phyloP scores from a whole-genome alignment of 2,329 filamentous ascomycete genomes.

The Dryadomyces quercivorus region DNA sequence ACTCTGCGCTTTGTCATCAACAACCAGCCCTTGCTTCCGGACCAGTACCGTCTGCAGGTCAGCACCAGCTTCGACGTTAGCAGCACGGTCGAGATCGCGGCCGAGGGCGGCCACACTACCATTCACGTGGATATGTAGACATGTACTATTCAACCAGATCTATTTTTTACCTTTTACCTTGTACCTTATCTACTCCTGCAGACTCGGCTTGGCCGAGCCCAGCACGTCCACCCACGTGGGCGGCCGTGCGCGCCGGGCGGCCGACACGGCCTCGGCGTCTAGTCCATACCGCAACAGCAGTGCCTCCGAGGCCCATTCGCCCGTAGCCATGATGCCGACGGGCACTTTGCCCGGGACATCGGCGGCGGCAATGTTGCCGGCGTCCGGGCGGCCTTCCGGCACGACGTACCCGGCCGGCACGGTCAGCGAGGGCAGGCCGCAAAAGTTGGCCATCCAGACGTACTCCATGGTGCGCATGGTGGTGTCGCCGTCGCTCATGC shows the following conservation, averaged over 20 bases:
- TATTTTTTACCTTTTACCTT: background rate
- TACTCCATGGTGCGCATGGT: constrained; percentile 36
- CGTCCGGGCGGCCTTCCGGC: constrained; percentile 20
- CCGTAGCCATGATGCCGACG: constrained; percentile 41
- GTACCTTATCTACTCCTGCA: background rate
- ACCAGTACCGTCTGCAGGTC: background rate
- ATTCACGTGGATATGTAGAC: background rate
- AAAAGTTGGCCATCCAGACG: constrained; percentile 39
- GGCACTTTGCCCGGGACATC: constrained; percentile 29
- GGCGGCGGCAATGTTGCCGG: constrained; percentile 20
- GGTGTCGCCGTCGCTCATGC: constrained; percentile 32
- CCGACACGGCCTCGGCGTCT: constrained; percentile 30
- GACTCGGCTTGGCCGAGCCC: constrained; percentile 2
- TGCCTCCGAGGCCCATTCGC: constrained; percentile 41
- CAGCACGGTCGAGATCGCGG: background rate
- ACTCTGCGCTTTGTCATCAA: background rate
- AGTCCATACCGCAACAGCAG: constrained; percentile 34
- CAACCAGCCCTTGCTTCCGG: constrained; percentile 4
- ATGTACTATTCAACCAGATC: background rate
- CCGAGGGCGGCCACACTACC: background rate
- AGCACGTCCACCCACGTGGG: constrained; percentile 34
- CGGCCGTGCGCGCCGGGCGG: constrained; percentile 21
- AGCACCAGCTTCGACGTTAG: too few species aligned
- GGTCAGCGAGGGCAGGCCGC: constrained; percentile 32
- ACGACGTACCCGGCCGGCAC: constrained; percentile 32